Conservation (phyloP, 2,329 filamentous ascomycete species). For the Hymenoscyphus occultus region DNA sequence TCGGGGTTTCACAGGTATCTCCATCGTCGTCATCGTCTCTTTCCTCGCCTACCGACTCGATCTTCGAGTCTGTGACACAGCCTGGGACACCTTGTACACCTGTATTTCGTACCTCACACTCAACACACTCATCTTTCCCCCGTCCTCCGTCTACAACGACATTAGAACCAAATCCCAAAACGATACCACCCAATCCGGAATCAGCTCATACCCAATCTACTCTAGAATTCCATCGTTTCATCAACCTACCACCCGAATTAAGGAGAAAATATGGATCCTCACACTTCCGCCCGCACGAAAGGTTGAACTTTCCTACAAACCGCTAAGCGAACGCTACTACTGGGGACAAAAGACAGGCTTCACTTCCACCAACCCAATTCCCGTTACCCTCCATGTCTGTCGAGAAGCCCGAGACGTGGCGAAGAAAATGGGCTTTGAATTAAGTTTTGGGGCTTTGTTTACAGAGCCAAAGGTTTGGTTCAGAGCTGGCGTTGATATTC, state of each 20-base stretch:
- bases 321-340: background rate
- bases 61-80: background rate
- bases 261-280: background rate
- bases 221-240: background rate
- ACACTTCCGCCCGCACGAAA: background rate
- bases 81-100: background rate
- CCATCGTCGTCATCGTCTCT: background rate
- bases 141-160: background rate
- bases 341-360: background rate
- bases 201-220: background rate
- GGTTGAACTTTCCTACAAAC: background rate
- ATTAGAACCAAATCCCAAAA: too few relatives aligned
- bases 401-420: background rate
- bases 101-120: background rate
- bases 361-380: background rate
- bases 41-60: background rate
- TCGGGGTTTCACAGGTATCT: background rate
- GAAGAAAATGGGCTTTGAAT: background rate
- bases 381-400: background rate
- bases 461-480: background rate
- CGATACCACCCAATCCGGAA: too few relatives aligned
- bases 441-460: background rate
- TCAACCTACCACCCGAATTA: background rate
- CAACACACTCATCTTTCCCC: background rate
- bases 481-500: background rate